Percentiles rank a stretch among this genome's conserved stretches.
These are phyloP conservation scores for Gossypium trilobum DNA, from an alignment of 441 rosid genomes.

Conservation along the genomic window DNA sequence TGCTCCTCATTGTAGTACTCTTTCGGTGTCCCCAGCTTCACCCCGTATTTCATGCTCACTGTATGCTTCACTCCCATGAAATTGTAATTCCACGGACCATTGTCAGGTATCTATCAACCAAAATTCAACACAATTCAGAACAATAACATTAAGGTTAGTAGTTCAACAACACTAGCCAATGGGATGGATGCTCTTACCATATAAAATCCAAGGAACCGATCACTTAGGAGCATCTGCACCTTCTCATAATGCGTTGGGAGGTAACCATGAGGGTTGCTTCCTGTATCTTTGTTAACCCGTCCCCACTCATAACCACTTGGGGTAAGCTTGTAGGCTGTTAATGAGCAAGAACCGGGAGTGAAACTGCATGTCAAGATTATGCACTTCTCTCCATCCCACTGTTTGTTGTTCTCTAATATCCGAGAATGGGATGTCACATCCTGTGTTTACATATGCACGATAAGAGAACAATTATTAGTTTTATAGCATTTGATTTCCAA, in stretches of 20 bases:
- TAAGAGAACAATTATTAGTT: background rate
- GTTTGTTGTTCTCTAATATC: slow-evolving; percentile 78
- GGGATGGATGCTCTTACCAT: slow-evolving; percentile 41
- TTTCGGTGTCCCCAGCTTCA: slow-evolving; percentile 74
- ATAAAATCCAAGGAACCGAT: slow-evolving; percentile 90
- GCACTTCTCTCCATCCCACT: slow-evolving; percentile 97
- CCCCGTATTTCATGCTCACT: slow-evolving; percentile 73
- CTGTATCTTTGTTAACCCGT: slow-evolving; percentile 77
- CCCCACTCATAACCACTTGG: slow-evolving; percentile 98
- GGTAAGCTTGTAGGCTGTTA: slow-evolving; percentile 86
- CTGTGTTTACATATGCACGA: slow-evolving; percentile 23
- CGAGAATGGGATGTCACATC: slow-evolving; percentile 79
- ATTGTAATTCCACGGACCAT: slow-evolving; percentile 90
- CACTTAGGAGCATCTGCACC: slow-evolving; percentile 95
- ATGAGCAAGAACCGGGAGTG: slow-evolving; percentile 93
- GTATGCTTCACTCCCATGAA: slow-evolving; percentile 97
- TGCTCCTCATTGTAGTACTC: slow-evolving; percentile 89
- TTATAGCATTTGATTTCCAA: background rate
- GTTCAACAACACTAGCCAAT: background rate
- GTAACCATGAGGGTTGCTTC: slow-evolving; percentile 91
- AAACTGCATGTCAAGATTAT: slow-evolving; percentile 93
- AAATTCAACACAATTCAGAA: background rate
- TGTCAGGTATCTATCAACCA: slow-evolving; percentile 60
- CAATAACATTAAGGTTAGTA: background rate
- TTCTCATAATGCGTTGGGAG: slow-evolving; percentile 94